Evolutionary conservation across 2,329 filamentous ascomycete species (phyloP), one percentile per base, ranked within the genome.

Genomic region (Paraphoma sp.): DNA sequence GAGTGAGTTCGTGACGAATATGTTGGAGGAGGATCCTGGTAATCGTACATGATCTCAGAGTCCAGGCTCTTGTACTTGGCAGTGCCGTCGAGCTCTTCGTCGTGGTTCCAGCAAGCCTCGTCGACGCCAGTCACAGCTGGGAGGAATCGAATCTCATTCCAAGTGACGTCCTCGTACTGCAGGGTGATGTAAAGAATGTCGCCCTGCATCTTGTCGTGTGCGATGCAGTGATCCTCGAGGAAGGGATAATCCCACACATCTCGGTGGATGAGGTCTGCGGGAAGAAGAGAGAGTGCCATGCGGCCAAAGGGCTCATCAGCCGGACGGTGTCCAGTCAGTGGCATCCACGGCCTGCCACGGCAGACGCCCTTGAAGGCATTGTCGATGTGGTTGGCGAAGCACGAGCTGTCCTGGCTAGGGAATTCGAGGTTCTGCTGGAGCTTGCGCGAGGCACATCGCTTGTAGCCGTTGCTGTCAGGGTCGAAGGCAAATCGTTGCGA

Each of bases 1-100:
- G 71, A 72, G 71, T 75, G 72, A 75, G 72, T 75, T 71, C 74
- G 72, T 58, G 75, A 77, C 56, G 73, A 75, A 71, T 78, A 78
- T 46, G 74, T 76, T 41, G 76, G 76, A 68, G 76, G 76, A 72
- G 75, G 74, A 64, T 76, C 72, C 67, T 75, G 73, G 62, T 76
- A 77, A 60, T 76, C 74, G 71, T 78, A 77, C 74, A 78, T 78
- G 56, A 77, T 72, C 62, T 78, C 75, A 45, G 74, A 71, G 59
- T 77, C 72, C 64, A 76, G 57, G 63, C 69, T 74, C 67, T 73
- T 74, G 63, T 68, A 73, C 51, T 69, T 75, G 60, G 66, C 64
- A 18, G 67, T 62, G 44, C 76, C 75, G 54, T 79, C 76, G 9
- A 79, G 70, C 52, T 77, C 75, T 50, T 74, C 73, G 42, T 78